Conservation (phyloP, 2,329 filamentous ascomycete species). For the Penicillium sclerotigenum region DNA sequence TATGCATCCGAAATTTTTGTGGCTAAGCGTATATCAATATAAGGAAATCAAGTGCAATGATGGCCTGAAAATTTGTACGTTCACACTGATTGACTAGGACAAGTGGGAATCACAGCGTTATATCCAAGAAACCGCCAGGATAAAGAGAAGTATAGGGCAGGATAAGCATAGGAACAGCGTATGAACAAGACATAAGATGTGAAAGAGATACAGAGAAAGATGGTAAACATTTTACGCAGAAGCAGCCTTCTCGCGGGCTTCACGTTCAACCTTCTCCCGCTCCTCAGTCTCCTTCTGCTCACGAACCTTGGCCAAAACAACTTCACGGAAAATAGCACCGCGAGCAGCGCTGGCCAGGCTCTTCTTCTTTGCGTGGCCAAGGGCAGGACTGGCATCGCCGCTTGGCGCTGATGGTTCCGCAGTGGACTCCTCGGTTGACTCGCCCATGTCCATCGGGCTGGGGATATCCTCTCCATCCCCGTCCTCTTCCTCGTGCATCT, state of each 20-base stretch:
- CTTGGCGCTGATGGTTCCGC: slow-evolving; percentile 16
- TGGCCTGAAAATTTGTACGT: background rate
- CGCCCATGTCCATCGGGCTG: slow-evolving; percentile 56
- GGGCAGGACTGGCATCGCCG: slow-evolving; percentile 20
- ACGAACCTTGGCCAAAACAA: slow-evolving; percentile 87
- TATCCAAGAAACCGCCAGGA: slow-evolving; percentile 27
- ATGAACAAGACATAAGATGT: slow-evolving; percentile 7
- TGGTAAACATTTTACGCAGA: slow-evolving; percentile 14
- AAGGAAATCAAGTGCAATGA: background rate
- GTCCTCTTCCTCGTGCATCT: slow-evolving; percentile 85
- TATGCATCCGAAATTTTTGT: too few relatives aligned
- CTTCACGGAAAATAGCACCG: slow-evolving; percentile 83
- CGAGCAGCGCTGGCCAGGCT: slow-evolving; percentile 59
- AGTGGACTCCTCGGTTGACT: slow-evolving; percentile 46
- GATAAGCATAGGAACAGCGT: slow-evolving; percentile 1
- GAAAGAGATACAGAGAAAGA: slow-evolving; percentile 1
- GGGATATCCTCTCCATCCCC: slow-evolving; percentile 71
- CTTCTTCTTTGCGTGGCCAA: slow-evolving; percentile 44
- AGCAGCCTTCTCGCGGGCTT: slow-evolving; percentile 43
- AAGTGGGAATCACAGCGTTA: slow-evolving; percentile 33
- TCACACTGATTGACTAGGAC: slow-evolving; percentile 15
- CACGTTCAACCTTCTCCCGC: slow-evolving; percentile 64
- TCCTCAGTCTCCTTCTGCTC: slow-evolving; percentile 88
- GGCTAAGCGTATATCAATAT: too few relatives aligned
- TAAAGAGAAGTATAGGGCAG: slow-evolving; percentile 14